Evolutionary conservation across 225 moss, liverwort and hornwort genomes (phyloP).

Genomic region (Physcomitrium patens): DNA sequence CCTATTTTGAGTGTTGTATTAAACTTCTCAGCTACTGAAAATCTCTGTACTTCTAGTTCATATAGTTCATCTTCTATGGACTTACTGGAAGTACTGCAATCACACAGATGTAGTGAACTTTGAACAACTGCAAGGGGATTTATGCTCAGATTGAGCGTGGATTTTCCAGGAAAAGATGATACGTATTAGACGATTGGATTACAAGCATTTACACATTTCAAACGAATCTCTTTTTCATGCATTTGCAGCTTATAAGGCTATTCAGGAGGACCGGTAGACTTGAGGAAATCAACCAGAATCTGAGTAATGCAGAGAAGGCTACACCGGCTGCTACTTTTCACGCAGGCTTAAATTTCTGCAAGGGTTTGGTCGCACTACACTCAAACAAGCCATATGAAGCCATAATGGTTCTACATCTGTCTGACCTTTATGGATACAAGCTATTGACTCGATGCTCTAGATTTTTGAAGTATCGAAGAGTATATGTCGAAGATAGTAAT

Average conservation of each 20-base stretch:
- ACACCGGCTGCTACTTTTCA: slow-evolving; percentile 42
- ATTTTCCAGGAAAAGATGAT: neutral
- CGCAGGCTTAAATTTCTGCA: slow-evolving; percentile 82
- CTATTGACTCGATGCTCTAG: neutral
- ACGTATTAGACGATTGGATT: neutral
- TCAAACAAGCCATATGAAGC: slow-evolving; percentile 71
- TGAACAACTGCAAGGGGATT: neutral
- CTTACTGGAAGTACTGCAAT: neutral
- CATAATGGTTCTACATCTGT: slow-evolving; percentile 51
- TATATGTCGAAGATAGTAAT: neutral
- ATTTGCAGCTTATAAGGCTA: slow-evolving; percentile 67
- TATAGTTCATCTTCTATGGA: neutral
- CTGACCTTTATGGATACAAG: neutral
- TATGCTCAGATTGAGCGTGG: neutral
- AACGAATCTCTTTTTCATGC: slow-evolving; percentile 12
- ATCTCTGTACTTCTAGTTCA: neutral
- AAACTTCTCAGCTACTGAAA: neutral
- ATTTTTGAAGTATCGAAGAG: slow-evolving; percentile 3
- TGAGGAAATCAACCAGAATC: slow-evolving; percentile 66
- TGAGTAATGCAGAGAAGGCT: slow-evolving; percentile 58
- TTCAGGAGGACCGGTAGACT: slow-evolving; percentile 61
- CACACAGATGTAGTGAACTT: neutral
- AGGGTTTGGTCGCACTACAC: slow-evolving; percentile 77
- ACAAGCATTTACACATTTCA: neutral
- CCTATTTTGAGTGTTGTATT: neutral